phyloP scores from a whole-genome alignment of 2,329 filamentous ascomycete species.

The Arthroderma uncinatum region DNA sequence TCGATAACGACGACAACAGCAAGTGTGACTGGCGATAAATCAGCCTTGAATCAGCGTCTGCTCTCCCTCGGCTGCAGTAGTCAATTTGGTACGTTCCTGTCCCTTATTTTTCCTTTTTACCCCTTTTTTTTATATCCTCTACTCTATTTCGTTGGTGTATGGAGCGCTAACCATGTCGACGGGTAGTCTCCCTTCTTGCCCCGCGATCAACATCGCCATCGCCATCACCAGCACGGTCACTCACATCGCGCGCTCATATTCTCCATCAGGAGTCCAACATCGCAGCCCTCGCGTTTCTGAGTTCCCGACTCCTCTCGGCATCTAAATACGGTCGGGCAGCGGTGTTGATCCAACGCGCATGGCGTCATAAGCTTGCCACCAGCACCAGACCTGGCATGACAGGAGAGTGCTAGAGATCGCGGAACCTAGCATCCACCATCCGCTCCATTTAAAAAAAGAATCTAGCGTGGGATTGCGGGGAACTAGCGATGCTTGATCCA shows the following conservation, averaged over 20 bases:
- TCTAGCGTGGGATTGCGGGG: neutral
- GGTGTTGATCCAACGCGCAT: conserved; percentile 42
- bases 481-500: neutral
- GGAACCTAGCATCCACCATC: neutral
- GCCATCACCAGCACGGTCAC: conserved; percentile 6
- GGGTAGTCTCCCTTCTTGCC: neutral
- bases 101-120: neutral
- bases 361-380: conserved; percentile 26
- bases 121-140: neutral
- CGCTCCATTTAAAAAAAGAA: neutral
- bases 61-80: conserved; percentile 32
- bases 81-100: conserved; percentile 30
- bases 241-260: conserved; percentile 23
- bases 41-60: conserved; percentile 26
- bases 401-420: neutral
- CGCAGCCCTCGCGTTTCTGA: conserved; percentile 48
- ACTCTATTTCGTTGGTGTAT: conserved; percentile 4
- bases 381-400: neutral
- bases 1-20: neutral
- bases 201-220: conserved; percentile 14
- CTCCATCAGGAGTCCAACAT: conserved; percentile 46
- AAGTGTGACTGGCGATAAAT: neutral
- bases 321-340: conserved; percentile 42
- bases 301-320: conserved; percentile 46
- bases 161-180: neutral